Evolutionary conservation across 2,329 filamentous ascomycete genomes (phyloP).

Genomic region (Exophiala oligosperma): DNA sequence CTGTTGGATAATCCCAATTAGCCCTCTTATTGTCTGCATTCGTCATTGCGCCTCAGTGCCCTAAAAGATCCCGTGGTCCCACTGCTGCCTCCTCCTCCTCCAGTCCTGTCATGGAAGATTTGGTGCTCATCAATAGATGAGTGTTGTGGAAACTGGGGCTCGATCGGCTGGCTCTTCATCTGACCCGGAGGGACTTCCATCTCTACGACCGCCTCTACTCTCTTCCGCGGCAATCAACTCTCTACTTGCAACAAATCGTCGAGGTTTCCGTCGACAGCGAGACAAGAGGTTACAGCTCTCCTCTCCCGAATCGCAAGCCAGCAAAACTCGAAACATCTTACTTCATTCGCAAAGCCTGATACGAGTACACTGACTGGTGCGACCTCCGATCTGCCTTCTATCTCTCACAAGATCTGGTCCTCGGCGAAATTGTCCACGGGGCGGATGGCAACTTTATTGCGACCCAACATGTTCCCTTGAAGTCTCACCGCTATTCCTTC

Average conservation of each 20-base stretch:
- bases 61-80: slow-evolving; percentile 1
- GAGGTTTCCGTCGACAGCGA: neutral
- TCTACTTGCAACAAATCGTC: neutral
- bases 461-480: neutral
- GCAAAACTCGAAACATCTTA: neutral
- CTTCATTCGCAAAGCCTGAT: neutral
- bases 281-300: neutral
- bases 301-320: neutral
- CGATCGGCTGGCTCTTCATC: neutral
- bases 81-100: slow-evolving; percentile 1
- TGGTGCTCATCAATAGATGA: slow-evolving; percentile 1
- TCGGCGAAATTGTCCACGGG: too few relatives aligned
- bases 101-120: slow-evolving; percentile 3
- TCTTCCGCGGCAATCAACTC: neutral
- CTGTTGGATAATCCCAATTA: neutral
- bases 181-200: neutral
- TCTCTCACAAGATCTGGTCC: too few relatives aligned
- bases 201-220: neutral
- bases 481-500: neutral
- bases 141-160: neutral
- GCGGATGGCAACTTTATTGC: too few relatives aligned
- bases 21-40: neutral
- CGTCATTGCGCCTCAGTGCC: neutral
- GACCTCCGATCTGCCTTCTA: too few relatives aligned
- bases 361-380: neutral